Base-by-base conservation (phyloP, 768 basidiomycete genomes). In the Suillus occidentalis region DNA sequence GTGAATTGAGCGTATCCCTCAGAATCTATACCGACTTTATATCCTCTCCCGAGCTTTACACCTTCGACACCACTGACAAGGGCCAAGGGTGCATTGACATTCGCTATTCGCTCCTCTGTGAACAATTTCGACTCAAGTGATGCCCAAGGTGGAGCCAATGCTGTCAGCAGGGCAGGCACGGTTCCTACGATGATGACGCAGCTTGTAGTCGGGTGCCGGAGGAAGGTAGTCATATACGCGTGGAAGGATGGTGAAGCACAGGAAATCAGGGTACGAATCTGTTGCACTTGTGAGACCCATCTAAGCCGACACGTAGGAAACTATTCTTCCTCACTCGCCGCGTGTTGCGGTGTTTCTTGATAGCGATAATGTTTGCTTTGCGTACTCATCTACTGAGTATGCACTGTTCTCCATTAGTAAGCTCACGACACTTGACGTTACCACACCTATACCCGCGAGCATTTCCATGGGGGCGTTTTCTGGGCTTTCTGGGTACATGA, bases 201-300 rank as follows among this genome's bases (percentile, higher is more conserved):
- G 63, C 83, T 99, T 18, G 82, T 93, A 14, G 83, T 97, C 5
- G 97, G 95, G 34, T 97, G 96, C 73, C 80, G 91, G 66, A 84
- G 94, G 67, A 94, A 89, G 73, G 86, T 92, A 8, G 89, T 95
- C 1, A 78, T 97, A 18, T 95, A 95, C 73, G 84, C 86, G 9
- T 96, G 95, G 91, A 89, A 84, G 66, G 93, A 95, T 70, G 91
- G 93, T 20, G 89, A 94, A 64, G 82, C 88, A 31, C 88, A 92
- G 67, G 88, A 87, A 50, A 75, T 82, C 58, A 88, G 87, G 80
- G 92, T 93, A 69, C 62, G 83, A 68, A 20, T 6, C 14, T 53
- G 25, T 18, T 42, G 18, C 63, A 57, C 25, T 43, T 60, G 28
- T 59, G n/a, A 7, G 42, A 53, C 25, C 36, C 16, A 43, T 61